phyloP scores from a whole-genome alignment of 2,329 filamentous ascomycete genomes.

The Calonectria pteridis region DNA sequence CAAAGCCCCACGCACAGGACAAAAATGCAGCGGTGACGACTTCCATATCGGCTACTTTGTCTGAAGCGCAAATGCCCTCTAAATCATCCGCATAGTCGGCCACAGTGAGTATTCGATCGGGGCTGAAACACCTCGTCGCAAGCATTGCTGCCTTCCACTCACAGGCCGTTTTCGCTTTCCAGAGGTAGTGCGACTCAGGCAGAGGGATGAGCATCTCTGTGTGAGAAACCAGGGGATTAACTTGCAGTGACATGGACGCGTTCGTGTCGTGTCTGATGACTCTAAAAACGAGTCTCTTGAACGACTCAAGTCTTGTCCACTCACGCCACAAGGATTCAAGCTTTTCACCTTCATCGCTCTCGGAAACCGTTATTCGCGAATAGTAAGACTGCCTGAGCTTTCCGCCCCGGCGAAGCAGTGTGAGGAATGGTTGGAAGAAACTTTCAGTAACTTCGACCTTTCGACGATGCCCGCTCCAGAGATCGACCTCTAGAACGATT shows the following conservation, averaged over 20 bases:
- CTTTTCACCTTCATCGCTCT: background rate
- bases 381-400: constrained; percentile 3
- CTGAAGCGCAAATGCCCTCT: background rate
- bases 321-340: background rate
- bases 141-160: constrained; percentile 9
- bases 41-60: background rate
- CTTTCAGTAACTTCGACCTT: constrained; percentile 9
- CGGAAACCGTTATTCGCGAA: background rate
- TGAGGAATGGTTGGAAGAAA: constrained; percentile 8
- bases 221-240: constrained; percentile 5
- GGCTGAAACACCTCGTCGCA: background rate
- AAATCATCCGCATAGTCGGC: constrained; percentile 8
- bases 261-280: constrained; percentile 9
- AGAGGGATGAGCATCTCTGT: constrained; percentile 5
- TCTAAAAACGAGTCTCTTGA: constrained; percentile 7
- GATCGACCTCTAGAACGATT: constrained; percentile 8
- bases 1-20: constrained; percentile 2
- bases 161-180: background rate
- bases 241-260: constrained; percentile 1
- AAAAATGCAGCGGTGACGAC: background rate
- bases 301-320: background rate
- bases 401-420: background rate
- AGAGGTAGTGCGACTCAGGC: background rate
- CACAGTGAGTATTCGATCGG: background rate
- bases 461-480: constrained; percentile 7